phyloP scores from a whole-genome alignment of 108 stramenopile species.

The Pseudonitzschia multistriata region DNA sequence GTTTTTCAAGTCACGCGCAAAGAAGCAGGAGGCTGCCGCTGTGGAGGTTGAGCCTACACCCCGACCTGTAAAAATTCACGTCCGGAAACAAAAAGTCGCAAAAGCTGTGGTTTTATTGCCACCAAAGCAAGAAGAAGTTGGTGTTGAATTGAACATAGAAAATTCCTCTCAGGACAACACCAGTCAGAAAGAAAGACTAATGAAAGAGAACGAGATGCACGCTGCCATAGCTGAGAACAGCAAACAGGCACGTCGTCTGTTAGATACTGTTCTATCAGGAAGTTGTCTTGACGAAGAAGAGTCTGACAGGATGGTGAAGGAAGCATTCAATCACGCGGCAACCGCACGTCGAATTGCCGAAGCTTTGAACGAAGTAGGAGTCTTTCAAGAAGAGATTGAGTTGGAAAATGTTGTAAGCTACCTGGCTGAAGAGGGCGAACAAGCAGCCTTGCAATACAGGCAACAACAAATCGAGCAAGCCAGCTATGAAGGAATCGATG shows the following conservation, averaged over 20 bases:
- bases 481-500: conserved; percentile 4
- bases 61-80: conserved; percentile 13
- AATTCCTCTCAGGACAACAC: neutral
- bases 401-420: conserved; percentile 25
- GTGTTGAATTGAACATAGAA: neutral
- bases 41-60: neutral
- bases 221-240: conserved; percentile 11
- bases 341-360: conserved; percentile 21
- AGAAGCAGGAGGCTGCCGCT: neutral
- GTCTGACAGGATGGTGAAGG: conserved; percentile 22
- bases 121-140: conserved; percentile 18
- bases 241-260: conserved; percentile 23
- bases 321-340: conserved; percentile 25
- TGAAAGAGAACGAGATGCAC: conserved; percentile 9
- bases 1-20: conserved; percentile 9
- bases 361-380: neutral
- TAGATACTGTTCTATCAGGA: conserved; percentile 19
- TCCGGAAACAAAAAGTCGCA: conserved; percentile 17
- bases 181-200: neutral
- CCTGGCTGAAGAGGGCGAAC: conserved; percentile 29
- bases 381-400: conserved; percentile 14
- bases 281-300: conserved; percentile 16
- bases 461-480: conserved; percentile 4
- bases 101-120: conserved; percentile 30
- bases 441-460: conserved; percentile 19